Conservation (phyloP, 345 rosid genomes). For the Firmiana major region DNA sequence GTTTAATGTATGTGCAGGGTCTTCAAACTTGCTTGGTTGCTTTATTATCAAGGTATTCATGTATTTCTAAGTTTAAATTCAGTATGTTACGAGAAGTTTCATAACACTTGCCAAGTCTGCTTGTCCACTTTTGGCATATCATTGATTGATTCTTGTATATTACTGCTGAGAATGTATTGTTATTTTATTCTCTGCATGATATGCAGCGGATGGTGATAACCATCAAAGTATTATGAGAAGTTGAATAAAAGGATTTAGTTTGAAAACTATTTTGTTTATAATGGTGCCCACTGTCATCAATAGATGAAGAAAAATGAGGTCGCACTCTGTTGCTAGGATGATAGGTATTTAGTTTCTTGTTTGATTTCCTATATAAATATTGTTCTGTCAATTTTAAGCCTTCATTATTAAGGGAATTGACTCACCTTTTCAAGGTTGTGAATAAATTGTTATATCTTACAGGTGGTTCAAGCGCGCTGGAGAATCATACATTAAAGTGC, state of each 20-base stretch:
- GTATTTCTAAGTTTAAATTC: slow-evolving; percentile 6
- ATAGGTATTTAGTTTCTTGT: neutral
- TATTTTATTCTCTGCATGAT: neutral
- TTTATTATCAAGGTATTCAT: slow-evolving; percentile 66
- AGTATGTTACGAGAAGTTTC: neutral
- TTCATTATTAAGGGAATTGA: slow-evolving; percentile 5
- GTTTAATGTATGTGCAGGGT: slow-evolving; percentile 58
- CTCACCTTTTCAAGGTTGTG: slow-evolving; percentile 4
- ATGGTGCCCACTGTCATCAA: neutral
- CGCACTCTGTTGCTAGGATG: neutral
- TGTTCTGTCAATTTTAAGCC: neutral
- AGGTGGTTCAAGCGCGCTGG: slow-evolving; percentile 83
- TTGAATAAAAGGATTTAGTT: neutral
- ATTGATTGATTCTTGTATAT: slow-evolving; percentile 2
- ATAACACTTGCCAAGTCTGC: neutral
- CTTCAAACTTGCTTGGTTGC: slow-evolving; percentile 97
- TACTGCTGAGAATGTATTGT: neutral
- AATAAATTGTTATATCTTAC: slow-evolving; percentile 21
- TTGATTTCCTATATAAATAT: neutral
- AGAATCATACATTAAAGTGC: slow-evolving; percentile 72
- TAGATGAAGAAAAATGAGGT: neutral
- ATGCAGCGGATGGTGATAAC: neutral
- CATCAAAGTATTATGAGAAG: neutral
- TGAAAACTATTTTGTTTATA: neutral
- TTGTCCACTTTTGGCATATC: slow-evolving; percentile 11